Percentiles rank a stretch among this genome's conserved stretches.
phyloP scores from a whole-genome alignment of 257 asterid species.

The Solanum chaucha region DNA sequence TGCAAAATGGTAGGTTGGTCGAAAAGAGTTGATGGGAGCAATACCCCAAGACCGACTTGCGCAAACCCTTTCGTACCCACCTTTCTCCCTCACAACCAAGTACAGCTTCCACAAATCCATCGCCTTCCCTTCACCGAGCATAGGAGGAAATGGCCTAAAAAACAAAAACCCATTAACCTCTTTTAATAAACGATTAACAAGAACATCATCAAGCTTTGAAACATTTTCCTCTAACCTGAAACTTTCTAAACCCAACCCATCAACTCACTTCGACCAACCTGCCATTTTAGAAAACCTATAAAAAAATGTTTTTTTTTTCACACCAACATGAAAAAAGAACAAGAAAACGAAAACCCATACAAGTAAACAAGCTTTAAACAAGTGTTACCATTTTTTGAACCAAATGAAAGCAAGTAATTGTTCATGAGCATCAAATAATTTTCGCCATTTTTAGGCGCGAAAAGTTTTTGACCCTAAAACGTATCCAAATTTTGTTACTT shows the following conservation, averaged over 20 bases:
- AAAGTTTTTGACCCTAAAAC: too few relatives aligned
- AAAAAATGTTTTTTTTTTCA: conserved; percentile 15
- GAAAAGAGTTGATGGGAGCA: conserved; percentile 33
- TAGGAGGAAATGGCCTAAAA: conserved; percentile 44
- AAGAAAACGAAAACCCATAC: too few relatives aligned
- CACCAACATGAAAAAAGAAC: too few relatives aligned
- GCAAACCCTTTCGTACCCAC: conserved; percentile 27
- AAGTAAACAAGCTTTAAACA: too few relatives aligned
- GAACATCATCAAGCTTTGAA: background rate
- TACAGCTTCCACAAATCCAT: conserved; percentile 49
- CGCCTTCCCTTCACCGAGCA: conserved; percentile 36
- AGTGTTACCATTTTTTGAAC: too few relatives aligned
- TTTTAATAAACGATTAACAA: conserved; percentile 9
- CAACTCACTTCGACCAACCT: conserved; percentile 45
- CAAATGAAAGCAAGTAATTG: too few relatives aligned
- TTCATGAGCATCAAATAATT: too few relatives aligned
- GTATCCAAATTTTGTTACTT: too few relatives aligned
- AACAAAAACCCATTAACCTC: conserved; percentile 11
- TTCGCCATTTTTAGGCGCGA: too few relatives aligned
- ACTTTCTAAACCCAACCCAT: conserved; percentile 29
- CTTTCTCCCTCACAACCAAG: conserved; percentile 30
- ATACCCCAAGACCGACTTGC: too few relatives aligned
- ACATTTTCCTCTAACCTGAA: conserved; percentile 1
- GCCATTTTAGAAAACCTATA: conserved; percentile 54
- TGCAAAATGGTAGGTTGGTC: conserved; percentile 55